phyloP scores from a whole-genome alignment of 192 early-diverging fungal genomes.

The Rhizoclosmatium globosum region DNA sequence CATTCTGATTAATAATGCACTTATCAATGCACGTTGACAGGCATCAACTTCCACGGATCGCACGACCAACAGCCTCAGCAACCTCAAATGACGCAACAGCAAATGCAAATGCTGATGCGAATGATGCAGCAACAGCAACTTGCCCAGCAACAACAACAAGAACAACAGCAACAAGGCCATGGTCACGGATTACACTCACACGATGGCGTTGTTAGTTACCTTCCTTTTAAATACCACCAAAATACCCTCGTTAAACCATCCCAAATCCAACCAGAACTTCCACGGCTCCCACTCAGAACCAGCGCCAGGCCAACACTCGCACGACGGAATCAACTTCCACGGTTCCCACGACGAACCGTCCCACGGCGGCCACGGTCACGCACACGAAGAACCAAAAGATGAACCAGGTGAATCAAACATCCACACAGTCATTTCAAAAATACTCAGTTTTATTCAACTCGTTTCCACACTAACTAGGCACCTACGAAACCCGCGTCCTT shows the following conservation, averaged over 20 bases:
- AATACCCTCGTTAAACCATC: neutral
- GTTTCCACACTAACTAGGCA: slow-evolving; percentile 86
- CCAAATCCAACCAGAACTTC: slow-evolving; percentile 5
- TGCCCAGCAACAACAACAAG: slow-evolving; percentile 7
- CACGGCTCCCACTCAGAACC: slow-evolving; percentile 21
- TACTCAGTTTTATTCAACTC: slow-evolving; percentile 90
- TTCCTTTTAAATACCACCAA: neutral
- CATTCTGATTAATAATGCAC: neutral
- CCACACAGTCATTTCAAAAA: too few species aligned
- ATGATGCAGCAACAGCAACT: slow-evolving; percentile 25
- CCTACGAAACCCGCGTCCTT: slow-evolving; percentile 73
- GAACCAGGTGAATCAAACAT: slow-evolving; percentile 78
- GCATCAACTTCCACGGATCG: slow-evolving; percentile 20
- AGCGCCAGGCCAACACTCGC: slow-evolving; percentile 23
- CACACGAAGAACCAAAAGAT: slow-evolving; percentile 39
- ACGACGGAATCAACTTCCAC: slow-evolving; percentile 37
- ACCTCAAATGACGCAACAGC: slow-evolving; percentile 14
- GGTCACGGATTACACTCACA: slow-evolving; percentile 2
- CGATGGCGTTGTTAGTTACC: neutral
- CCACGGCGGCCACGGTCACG: slow-evolving; percentile 24
- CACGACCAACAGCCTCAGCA: neutral
- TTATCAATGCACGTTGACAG: too few species aligned
- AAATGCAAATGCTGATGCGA: slow-evolving; percentile 19
- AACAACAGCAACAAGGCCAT: slow-evolving; percentile 13
- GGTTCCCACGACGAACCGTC: slow-evolving; percentile 17